Conservation (phyloP, 352 stramenopile species). For the Phytophthora uliginosa region DNA sequence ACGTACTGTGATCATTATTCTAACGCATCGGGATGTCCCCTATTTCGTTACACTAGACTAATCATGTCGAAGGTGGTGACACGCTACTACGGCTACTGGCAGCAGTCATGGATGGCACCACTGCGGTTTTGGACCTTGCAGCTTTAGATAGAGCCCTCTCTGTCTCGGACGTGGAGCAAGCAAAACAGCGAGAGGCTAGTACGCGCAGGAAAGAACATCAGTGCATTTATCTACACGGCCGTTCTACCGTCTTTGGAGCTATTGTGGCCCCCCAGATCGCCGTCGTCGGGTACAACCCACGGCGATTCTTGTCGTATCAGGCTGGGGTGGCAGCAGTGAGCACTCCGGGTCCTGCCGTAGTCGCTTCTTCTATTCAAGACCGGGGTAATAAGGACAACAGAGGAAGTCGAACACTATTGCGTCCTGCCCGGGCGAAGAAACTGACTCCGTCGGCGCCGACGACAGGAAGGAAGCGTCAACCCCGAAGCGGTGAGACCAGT, state of each 20-base stretch:
- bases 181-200: slow-evolving; percentile 47
- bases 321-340: background rate
- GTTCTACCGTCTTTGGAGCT: slow-evolving; percentile 53
- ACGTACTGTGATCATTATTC: background rate
- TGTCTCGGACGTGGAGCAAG: slow-evolving; percentile 40
- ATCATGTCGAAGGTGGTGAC: slow-evolving; percentile 62
- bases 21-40: background rate
- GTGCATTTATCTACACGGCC: slow-evolving; percentile 66
- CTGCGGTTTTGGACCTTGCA: slow-evolving; percentile 53
- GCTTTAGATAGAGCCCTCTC: slow-evolving; percentile 56
- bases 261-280: slow-evolving; percentile 58
- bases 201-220: slow-evolving; percentile 60
- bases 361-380: slow-evolving; percentile 10
- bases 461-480: slow-evolving; percentile 26
- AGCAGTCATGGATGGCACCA: slow-evolving; percentile 52
- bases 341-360: background rate
- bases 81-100: slow-evolving; percentile 59
- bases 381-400: slow-evolving; percentile 29
- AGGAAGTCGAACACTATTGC: slow-evolving; percentile 23
- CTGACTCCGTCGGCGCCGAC: slow-evolving; percentile 5
- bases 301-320: slow-evolving; percentile 29
- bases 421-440: slow-evolving; percentile 27
- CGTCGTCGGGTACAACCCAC: slow-evolving; percentile 52
- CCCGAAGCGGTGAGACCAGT: slow-evolving; percentile 17
- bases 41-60: slow-evolving; percentile 43